Evolutionary conservation across 208 protist species (phyloP), one percentile per base, ranked within the genome.

Genomic region (Trypanosomatidae sp.): DNA sequence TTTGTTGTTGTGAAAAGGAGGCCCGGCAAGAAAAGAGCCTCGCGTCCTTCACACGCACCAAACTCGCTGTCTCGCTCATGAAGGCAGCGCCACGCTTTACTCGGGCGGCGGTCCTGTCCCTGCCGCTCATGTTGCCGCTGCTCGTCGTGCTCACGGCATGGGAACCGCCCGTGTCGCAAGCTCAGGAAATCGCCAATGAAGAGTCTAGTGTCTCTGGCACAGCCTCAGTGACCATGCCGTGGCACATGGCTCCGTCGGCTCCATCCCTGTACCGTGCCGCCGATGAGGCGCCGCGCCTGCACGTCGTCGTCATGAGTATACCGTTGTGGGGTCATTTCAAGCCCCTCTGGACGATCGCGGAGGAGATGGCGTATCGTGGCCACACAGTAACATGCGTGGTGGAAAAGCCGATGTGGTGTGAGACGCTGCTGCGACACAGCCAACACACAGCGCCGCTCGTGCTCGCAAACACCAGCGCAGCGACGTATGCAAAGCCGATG

Each of bases 321-420:
- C 86, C 86, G 1, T 72, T 85, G 28, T 79, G 76, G 73, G 83
- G 83, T 0, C 83, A 88, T 66, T 84, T 84, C 58, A 85, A 85
- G 30, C 82, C 83, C 1, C 76, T 91, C 36, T 74, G 73, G 55
- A 69, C 74, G 1, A 68, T 83, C 53, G 83, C 77, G 6, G 86
- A 88, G 59, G 81, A 85, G 47, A 81, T 91, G 15, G 71, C 77
- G 2, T 67, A 66, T 33, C 86, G 86, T 43, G 81, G 86, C 15
- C 86, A 91, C 76, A 76, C 77, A 43, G 81, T 88, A 17, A 81
- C 86, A 2, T 80, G 80, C 17, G 80, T 91, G 64, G 75, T 84
- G 25, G 83, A 91, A 73, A 75, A 77, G 28, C 59, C 50, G 7
- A 41, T 44, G 43, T 90, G 86, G 86, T 90, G 86, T 76, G 43